These are phyloP conservation scores for Nasturtium officinale DNA, from an alignment of 345 rosid genomes.

Conservation along the genomic window DNA sequence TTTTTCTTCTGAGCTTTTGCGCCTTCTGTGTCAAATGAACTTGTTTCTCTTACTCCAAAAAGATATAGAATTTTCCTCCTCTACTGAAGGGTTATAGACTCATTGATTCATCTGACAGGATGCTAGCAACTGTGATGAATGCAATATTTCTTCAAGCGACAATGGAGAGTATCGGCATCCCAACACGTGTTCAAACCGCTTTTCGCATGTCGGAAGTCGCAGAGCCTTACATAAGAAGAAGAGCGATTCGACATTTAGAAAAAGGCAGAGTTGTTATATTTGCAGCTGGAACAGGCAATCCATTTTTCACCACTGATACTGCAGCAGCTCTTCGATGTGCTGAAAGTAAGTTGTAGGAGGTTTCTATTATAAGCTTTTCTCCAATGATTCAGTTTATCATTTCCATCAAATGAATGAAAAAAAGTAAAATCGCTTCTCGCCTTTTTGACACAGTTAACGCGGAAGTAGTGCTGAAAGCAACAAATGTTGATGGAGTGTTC, in stretches of 20 bases:
- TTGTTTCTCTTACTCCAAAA: background rate
- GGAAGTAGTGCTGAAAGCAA: constrained; percentile 89
- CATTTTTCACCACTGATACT: constrained; percentile 95
- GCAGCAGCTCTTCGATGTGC: constrained; percentile 98
- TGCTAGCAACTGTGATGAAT: constrained; percentile 98
- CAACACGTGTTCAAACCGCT: constrained; percentile 93
- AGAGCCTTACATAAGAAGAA: constrained; percentile 88
- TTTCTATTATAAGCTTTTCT: background rate
- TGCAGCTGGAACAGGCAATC: constrained; percentile 97
- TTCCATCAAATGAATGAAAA: background rate
- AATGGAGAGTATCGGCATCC: constrained; percentile 95
- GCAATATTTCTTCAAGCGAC: constrained; percentile 95
- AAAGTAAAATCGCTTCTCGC: background rate
- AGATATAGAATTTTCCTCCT: background rate
- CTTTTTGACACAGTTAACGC: constrained; percentile 67
- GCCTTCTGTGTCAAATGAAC: background rate
- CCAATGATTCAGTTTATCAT: background rate
- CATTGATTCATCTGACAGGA: constrained; percentile 47
- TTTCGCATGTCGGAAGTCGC: constrained; percentile 97
- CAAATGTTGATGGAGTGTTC: constrained; percentile 90
- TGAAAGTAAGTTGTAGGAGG: constrained; percentile 62
- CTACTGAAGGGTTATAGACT: background rate
- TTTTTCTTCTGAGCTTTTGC: background rate
- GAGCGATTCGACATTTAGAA: constrained; percentile 90
- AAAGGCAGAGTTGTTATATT: constrained; percentile 98